Base-by-base conservation (phyloP, 345 rosid species). In the Aquilaria malaccensis region DNA sequence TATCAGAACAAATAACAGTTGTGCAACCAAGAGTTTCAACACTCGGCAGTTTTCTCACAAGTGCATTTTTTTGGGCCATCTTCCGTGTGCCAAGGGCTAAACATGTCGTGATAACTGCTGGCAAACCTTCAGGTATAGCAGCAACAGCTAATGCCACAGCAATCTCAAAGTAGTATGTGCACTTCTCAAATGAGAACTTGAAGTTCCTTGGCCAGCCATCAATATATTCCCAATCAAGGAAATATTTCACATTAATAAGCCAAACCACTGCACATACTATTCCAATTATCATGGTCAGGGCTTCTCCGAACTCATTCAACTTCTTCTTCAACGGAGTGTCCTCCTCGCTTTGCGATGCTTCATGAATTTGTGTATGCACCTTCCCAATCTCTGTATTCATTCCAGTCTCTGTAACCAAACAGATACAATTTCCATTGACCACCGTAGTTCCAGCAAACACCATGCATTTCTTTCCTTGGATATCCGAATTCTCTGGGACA, bases 21-120 rank as follows among this genome's bases (percentile, higher is more conserved):
- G 98, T 88, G 71, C 98, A 91, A 37, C 98, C 96, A 63, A 88
- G 96, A 62, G 96, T 91, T 79, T 91, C 98, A 56, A 88, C 98
- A 62, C 96, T 88, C 10, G 98, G 98, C 66, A 91, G 64, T 77
- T 91, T 91, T 57, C 98, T 81, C 62, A 91, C 98, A 55, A 91
- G 81, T 53, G 97, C 96, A 74, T 88, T 88, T 83, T 91, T 91
- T 68, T 86, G 97, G 49, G 98, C 98, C 98, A 93, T 93, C 79
- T 93, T 93, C 67, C 96, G 72, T 0, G 98, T 93, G 33, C 98
- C 98, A 22, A 89, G 86, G 30, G 98, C 97, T 77, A 93, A 78
- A 66, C 96, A 93, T 32, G 98, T 89, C 45, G 98, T 93, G 51
- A 93, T 93, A 65, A 89, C 98, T 30, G 98, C 98, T 2, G 98